Percentiles rank a stretch among this genome's conserved stretches.
These are phyloP conservation scores for Nakaseomyces delphensis DNA, from an alignment of 1,139 yeast genomes.

Conservation along the genomic window DNA sequence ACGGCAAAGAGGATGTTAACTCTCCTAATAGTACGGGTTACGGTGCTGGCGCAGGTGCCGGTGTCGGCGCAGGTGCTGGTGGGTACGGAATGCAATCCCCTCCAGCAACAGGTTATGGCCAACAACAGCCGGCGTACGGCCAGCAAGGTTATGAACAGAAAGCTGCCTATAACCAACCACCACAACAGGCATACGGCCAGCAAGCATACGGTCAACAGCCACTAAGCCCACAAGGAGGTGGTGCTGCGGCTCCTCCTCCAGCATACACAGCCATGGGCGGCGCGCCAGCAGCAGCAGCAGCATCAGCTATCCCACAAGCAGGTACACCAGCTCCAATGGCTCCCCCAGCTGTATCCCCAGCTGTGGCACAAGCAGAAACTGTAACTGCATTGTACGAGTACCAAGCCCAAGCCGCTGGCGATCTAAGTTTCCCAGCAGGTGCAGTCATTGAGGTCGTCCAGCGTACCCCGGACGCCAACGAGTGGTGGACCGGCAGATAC, in stretches of 20 bases:
- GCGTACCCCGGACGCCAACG: slow-evolving; percentile 74
- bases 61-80: slow-evolving; percentile 13
- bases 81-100: slow-evolving; percentile 15
- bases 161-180: slow-evolving; percentile 20
- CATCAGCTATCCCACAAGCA: too few species aligned
- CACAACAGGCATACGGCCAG: slow-evolving; percentile 13
- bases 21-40: slow-evolving; percentile 22
- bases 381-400: slow-evolving; percentile 74
- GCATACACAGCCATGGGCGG: slow-evolving; percentile 12
- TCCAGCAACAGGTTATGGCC: slow-evolving; percentile 25
- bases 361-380: slow-evolving; percentile 41
- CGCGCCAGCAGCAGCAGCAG: slow-evolving; percentile 30
- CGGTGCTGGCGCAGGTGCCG: slow-evolving; percentile 15
- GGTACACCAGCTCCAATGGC: too few species aligned
- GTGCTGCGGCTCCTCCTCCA: slow-evolving; percentile 15
- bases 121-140: slow-evolving; percentile 12
- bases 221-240: slow-evolving; percentile 3
- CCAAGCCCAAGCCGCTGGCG: slow-evolving; percentile 84
- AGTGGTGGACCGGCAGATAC: slow-evolving; percentile 96
- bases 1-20: slow-evolving; percentile 40
- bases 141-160: slow-evolving; percentile 13
- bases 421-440: slow-evolving; percentile 79
- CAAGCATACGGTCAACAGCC: slow-evolving; percentile 15
- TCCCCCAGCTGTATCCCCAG: slow-evolving; percentile 22
- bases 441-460: slow-evolving; percentile 76